Evolutionary conservation across 345 rosid genomes (phyloP).

Genomic region (Gynandropsis gynandra): DNA sequence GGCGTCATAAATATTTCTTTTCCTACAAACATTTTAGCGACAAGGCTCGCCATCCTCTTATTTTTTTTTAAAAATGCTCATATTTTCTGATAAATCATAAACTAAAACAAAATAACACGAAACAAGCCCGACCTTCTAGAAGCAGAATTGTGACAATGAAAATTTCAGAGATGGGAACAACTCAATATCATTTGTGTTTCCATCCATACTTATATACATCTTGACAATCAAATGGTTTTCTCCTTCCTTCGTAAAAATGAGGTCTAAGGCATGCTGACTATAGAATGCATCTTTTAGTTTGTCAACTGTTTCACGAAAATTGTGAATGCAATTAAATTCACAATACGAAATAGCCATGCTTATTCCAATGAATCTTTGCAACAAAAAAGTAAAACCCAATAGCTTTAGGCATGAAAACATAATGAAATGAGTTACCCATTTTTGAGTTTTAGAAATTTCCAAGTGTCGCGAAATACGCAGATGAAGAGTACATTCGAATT

Average conservation of each 20-base stretch:
- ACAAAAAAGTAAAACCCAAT: too few relatives aligned
- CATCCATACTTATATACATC: slow-evolving; percentile 81
- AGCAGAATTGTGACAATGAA: too few relatives aligned
- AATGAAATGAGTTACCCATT: too few relatives aligned
- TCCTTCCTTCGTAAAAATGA: slow-evolving; percentile 96
- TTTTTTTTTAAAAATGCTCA: slow-evolving; percentile 82
- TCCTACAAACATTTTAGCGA: slow-evolving; percentile 93
- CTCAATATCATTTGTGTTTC: slow-evolving; percentile 59
- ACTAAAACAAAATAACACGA: slow-evolving; percentile 16
- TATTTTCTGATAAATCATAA: slow-evolving; percentile 30
- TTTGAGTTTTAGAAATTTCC: too few relatives aligned
- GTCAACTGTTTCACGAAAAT: too few relatives aligned
- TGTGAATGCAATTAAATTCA: too few relatives aligned
- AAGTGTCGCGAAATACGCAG: too few relatives aligned
- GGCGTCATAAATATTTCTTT: slow-evolving; percentile 86
- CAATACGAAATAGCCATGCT: too few relatives aligned
- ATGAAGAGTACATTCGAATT: too few relatives aligned
- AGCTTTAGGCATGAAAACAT: too few relatives aligned
- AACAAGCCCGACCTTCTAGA: not conserved
- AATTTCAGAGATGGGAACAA: slow-evolving; percentile 84
- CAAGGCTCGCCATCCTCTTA: slow-evolving; percentile 73
- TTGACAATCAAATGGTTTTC: slow-evolving; percentile 89
- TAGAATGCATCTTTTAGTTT: slow-evolving; percentile 86
- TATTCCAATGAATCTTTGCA: too few relatives aligned
- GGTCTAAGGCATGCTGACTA: slow-evolving; percentile 91